phyloP scores from a whole-genome alignment of 2,329 filamentous ascomycete species.

The Dryadomyces quercivorus region DNA sequence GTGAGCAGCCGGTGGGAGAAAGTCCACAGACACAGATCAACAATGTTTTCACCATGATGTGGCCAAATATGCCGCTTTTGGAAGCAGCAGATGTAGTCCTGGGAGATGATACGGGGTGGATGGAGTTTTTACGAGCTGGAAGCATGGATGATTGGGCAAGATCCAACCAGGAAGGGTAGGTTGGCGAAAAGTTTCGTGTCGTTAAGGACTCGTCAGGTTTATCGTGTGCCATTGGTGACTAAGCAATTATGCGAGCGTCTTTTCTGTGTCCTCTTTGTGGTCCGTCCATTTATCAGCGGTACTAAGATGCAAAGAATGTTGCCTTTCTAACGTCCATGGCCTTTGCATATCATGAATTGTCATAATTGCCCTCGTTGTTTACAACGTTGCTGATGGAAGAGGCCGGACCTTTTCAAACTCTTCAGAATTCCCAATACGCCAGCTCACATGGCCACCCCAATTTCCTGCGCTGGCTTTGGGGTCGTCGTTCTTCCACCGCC shows the following conservation, averaged over 20 bases:
- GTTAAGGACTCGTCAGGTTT: neutral
- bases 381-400: too few relatives aligned
- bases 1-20: slow-evolving; percentile 19
- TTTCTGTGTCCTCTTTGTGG: too few relatives aligned
- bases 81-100: slow-evolving; percentile 25
- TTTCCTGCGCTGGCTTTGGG: neutral
- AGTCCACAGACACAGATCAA: slow-evolving; percentile 30
- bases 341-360: too few relatives aligned
- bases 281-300: too few relatives aligned
- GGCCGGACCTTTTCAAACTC: neutral
- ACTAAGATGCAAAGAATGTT: too few relatives aligned
- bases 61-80: slow-evolving; percentile 26
- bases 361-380: too few relatives aligned
- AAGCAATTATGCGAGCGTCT: too few relatives aligned
- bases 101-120: slow-evolving; percentile 23
- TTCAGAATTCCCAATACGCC: neutral
- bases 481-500: neutral
- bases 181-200: neutral
- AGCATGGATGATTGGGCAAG: neutral
- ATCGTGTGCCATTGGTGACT: too few relatives aligned
- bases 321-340: too few relatives aligned
- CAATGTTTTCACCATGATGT: slow-evolving; percentile 31
- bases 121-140: slow-evolving; percentile 19
- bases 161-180: neutral
- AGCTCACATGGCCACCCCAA: neutral